Percentiles rank a stretch among this genome's conserved stretches.
Conservation (phyloP, 2,329 filamentous ascomycete species). For the Neospermospora avenae region DNA sequence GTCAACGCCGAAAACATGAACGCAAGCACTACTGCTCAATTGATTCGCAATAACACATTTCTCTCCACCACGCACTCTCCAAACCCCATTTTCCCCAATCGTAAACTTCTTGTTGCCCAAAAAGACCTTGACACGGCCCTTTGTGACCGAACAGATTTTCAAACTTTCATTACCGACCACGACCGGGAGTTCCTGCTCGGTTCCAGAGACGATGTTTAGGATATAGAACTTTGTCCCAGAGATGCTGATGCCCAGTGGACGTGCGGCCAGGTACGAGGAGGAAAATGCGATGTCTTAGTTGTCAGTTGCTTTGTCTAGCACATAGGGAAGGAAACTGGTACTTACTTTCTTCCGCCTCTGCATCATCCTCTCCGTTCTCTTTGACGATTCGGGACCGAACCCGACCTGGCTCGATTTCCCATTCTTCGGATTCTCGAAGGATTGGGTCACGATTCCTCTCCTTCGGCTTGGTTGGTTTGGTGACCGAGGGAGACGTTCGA, state of each 20-base stretch:
- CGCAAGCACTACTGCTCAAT: not conserved
- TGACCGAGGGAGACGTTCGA: not conserved
- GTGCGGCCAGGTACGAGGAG: conserved; percentile 15
- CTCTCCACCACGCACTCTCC: conserved; percentile 20
- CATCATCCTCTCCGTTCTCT: conserved; percentile 12
- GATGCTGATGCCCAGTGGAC: conserved; percentile 14
- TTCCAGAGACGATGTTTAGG: conserved; percentile 7
- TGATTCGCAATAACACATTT: conserved; percentile 13
- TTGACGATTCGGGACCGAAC: conserved; percentile 12
- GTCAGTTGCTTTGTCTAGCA: not conserved
- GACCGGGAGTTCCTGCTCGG: not conserved
- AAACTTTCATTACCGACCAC: not conserved
- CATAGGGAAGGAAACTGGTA: not conserved
- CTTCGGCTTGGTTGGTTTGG: not conserved
- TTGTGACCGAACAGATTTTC: conserved; percentile 21
- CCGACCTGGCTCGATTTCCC: conserved; percentile 22
- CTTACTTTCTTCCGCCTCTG: conserved; percentile 24
- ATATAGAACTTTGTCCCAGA: conserved; percentile 18
- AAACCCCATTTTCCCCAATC: conserved; percentile 21
- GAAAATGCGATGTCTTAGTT: conserved; percentile 27
- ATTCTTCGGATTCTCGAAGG: conserved; percentile 13
- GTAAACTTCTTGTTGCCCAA: conserved; percentile 17
- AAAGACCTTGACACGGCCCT: conserved; percentile 19
- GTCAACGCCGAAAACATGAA: not conserved
- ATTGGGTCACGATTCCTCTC: too few species aligned